Evolutionary conservation across 345 rosid species (phyloP), one percentile per base, ranked within the genome.

Genomic region (Citrus inodora): DNA sequence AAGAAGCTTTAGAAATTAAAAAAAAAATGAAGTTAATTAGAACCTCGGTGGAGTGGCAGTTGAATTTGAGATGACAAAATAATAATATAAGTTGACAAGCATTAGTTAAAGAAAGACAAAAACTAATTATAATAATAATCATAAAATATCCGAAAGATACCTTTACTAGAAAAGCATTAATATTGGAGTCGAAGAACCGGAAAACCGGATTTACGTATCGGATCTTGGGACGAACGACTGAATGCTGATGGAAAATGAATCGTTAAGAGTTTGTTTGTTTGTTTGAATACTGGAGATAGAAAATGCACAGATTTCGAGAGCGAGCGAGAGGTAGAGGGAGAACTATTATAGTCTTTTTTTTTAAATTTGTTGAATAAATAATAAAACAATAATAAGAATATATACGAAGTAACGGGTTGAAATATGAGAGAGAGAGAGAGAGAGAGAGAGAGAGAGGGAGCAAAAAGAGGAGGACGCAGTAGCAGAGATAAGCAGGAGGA

Each of bases 301-400:
- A 74, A 72, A 68, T 74, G 87, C 87, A 73, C 88, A 69, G 80
- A 82, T 79, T 84, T 84, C 83, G 82, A 83, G 86, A 69, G 55
- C 53, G 30, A 74, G 68, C 9, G 65, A 55, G 72, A 32, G 35
- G 37, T 7, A 55, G 42, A 53, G 46, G 5, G 35, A 65, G 30
- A 4, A 16, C 17, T 16, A 51, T 51, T 16, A 11, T 42, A 4
- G 14, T 1, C 0, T 42, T 42, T 42, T 11, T 11, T 42, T 42
- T 42, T 0, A 9, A 46, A 13, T 46, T 3, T 46, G 16, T 46
- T 53, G 22, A 19, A 53, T 53, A 53, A 53, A 17, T 3, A 53
- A 53, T 16, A 17, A 53, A 14, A 53, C 51, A 46, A 46, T 42
- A 51, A 51, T 17, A 4, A 53, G 58, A 53, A 53, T 5, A 53